These are phyloP conservation scores for Capronia americana DNA, from an alignment of 2,329 filamentous ascomycete species.

Conservation along the genomic window DNA sequence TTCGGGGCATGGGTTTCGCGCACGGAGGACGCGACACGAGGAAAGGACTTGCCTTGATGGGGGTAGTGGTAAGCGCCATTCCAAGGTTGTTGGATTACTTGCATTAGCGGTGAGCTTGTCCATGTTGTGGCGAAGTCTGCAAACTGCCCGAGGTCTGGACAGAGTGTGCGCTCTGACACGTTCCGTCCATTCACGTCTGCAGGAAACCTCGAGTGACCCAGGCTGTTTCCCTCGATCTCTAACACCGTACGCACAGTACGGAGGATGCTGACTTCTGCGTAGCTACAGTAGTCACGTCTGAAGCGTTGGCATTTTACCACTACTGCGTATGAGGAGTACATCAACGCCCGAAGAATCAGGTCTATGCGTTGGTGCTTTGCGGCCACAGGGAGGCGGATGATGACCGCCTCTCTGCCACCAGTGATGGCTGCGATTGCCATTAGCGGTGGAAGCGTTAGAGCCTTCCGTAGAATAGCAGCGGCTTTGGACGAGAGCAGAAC, in stretches of 20 bases:
- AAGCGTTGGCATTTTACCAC: neutral
- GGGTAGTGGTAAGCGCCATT: conserved; percentile 29
- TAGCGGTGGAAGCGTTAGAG: neutral
- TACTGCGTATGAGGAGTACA: neutral
- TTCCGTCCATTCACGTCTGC: neutral
- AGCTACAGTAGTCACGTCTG: no score
- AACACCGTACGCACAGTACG: neutral
- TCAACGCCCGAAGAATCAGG: neutral
- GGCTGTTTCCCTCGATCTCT: neutral
- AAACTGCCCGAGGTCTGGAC: conserved; percentile 4
- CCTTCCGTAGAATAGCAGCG: neutral
- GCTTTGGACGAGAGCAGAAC: neutral
- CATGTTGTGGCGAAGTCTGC: conserved; percentile 15
- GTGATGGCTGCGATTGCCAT: neutral
- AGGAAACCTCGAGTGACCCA: neutral
- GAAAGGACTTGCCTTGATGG: conserved; percentile 26
- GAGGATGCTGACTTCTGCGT: neutral
- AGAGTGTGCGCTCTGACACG: conserved; percentile 23
- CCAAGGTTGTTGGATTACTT: conserved; percentile 30
- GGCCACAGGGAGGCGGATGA: neutral
- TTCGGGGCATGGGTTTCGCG: conserved; percentile 6
- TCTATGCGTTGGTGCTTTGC: neutral
- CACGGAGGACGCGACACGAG: conserved; percentile 14
- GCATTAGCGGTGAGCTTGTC: conserved; percentile 33
- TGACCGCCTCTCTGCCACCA: neutral